These are phyloP conservation scores for Tagetes erecta DNA, from an alignment of 129 eudicot species.

Conservation along the genomic window DNA sequence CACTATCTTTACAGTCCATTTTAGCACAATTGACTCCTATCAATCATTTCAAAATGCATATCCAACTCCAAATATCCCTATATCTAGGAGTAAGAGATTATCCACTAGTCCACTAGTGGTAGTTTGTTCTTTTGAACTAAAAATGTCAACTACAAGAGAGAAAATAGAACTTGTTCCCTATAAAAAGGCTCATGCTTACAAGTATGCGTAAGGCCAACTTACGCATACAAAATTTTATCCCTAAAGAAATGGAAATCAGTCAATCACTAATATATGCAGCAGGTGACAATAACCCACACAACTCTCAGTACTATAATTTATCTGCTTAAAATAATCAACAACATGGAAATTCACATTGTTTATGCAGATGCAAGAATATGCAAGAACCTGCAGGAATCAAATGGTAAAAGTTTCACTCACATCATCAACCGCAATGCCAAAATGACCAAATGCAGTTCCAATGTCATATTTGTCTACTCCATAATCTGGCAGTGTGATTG, in stretches of 20 bases:
- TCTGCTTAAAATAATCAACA: slow-evolving; percentile 8
- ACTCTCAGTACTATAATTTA: not conserved
- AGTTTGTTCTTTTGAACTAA: not conserved
- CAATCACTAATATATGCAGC: not conserved
- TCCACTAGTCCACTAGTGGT: not conserved
- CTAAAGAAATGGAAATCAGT: not conserved
- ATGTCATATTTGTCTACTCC: slow-evolving; percentile 7
- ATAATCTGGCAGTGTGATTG: no score
- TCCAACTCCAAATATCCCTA: not conserved
- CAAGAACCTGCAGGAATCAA: slow-evolving; percentile 4
- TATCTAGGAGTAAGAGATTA: not conserved
- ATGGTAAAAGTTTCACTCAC: slow-evolving; percentile 44
- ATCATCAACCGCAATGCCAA: slow-evolving; percentile 89
- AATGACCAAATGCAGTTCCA: no score
- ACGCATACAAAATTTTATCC: slow-evolving; percentile 3
- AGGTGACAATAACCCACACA: not conserved
- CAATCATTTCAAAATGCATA: not conserved
- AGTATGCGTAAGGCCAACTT: not conserved
- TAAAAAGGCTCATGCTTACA: not conserved
- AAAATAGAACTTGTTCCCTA: not conserved
- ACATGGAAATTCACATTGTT: not conserved
- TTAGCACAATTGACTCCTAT: not conserved
- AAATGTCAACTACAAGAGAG: slow-evolving; percentile 7
- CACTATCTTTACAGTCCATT: not conserved
- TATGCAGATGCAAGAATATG: slow-evolving; percentile 17